Percentiles rank a stretch among this genome's conserved stretches.
Conservation (phyloP, 2,329 filamentous ascomycete species). For the Orbilia blumenaviensis region DNA sequence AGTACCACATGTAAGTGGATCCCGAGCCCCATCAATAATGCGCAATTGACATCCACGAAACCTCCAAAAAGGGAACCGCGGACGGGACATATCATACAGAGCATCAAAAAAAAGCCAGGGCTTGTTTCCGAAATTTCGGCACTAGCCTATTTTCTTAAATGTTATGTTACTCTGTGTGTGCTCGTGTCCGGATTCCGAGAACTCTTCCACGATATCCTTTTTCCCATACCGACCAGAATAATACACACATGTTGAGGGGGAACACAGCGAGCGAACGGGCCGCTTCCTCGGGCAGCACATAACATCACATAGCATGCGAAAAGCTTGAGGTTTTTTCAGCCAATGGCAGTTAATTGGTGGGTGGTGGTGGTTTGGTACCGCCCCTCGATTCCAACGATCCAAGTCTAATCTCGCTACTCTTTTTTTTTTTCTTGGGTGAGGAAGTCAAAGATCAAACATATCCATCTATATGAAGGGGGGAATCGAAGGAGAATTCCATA, state of each 20-base stretch:
- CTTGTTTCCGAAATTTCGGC: conserved; percentile 6
- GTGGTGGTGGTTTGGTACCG: not conserved
- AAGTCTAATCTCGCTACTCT: conserved; percentile 1
- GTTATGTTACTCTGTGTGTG: not conserved
- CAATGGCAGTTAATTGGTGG: no score
- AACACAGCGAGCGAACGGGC: conserved; percentile 3
- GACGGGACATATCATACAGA: no score
- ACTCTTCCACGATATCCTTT: not conserved
- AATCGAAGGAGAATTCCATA: conserved; percentile 12
- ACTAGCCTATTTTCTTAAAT: not conserved
- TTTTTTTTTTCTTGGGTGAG: not conserved
- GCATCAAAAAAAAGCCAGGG: no score
- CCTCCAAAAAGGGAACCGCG: not conserved
- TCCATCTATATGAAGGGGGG: not conserved
- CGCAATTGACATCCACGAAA: no score
- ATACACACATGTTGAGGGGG: not conserved
- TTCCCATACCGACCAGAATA: not conserved
- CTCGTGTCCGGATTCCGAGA: conserved; percentile 20
- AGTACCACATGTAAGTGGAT: no score
- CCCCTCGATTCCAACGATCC: conserved; percentile 17
- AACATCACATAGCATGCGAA: no score
- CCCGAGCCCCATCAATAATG: no score
- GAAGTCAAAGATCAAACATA: not conserved
- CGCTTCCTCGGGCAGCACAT: no score
- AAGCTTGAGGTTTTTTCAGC: not conserved